A percentile compares a stretch with the other conserved stretches of the same genome.
These are phyloP conservation scores for Podaxis pistillaris DNA, from an alignment of 768 basidiomycete species.

Conservation along the genomic window DNA sequence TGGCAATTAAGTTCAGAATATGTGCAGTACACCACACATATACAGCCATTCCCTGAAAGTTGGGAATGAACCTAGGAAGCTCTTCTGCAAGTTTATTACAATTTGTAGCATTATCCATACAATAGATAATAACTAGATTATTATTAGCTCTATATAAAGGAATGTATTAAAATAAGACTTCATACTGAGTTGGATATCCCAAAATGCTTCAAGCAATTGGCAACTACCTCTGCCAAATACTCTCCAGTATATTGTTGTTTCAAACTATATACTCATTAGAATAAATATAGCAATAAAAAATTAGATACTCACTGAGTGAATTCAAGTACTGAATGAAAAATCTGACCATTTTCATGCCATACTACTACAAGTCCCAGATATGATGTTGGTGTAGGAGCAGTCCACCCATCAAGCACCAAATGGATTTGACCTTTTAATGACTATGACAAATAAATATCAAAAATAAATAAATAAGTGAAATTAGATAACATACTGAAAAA, in stretches of 20 bases:
- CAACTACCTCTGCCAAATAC: constrained; percentile 26
- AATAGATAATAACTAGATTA: not conserved
- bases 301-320: constrained; percentile 26
- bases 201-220: constrained; percentile 26
- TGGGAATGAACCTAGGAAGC: constrained; percentile 20
- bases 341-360: constrained; percentile 25
- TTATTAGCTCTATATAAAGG: constrained; percentile 23
- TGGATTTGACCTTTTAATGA: constrained; percentile 20
- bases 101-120: constrained; percentile 33
- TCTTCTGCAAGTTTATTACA: constrained; percentile 25
- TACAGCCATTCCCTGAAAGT: constrained; percentile 20
- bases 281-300: constrained; percentile 5
- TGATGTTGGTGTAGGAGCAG: constrained; percentile 25
- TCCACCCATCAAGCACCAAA: constrained; percentile 35
- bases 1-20: constrained; percentile 31
- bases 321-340: constrained; percentile 26
- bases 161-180: constrained; percentile 6
- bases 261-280: constrained; percentile 19
- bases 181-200: constrained; percentile 21
- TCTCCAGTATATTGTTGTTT: constrained; percentile 25
- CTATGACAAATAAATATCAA: not conserved
- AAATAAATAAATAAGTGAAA: not conserved
- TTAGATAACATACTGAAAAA: constrained; percentile 19
- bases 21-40: constrained; percentile 28
- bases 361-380: constrained; percentile 31